Evolutionary conservation across 495 filamentous ascomycete genomes (phyloP), one percentile per base, ranked within the genome.

Genomic region (Pyrenula massariospora): DNA sequence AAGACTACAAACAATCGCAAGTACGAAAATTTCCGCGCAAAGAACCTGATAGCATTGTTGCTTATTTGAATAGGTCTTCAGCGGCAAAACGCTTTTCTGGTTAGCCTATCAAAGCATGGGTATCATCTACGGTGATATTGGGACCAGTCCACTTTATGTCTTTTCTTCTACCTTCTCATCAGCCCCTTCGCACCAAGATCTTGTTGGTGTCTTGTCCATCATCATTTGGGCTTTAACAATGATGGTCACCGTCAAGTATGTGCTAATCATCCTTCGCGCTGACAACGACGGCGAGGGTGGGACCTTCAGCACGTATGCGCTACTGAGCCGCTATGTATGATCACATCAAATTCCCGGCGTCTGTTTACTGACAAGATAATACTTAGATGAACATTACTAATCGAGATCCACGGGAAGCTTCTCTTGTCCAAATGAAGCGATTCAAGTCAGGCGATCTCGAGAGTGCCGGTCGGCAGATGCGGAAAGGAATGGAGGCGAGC

Each of bases 211-310:
- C 0, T 72, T 88, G 0, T 90, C 86, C 3, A 73, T 90, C 52
- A 80, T 90, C 52, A 80, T 89, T 24, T 90, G 87, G 86, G 77
- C 83, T 1, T 66, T 90, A 22, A 85, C 81, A 21, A 69, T 89
- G 52, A 85, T 89, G 72, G 85, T 89, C 12, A 86, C 79, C 8
- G 63, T 89, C 56, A 90, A 90, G 66, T 90, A 89, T 59, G 70
- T 86, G 15, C 66, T 85, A 31, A 81, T 89, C 60, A 79, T 89
- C 24, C 72, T 90, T 21, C 70, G 69, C 22, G 85, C 85, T 22
- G 86, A 90, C 67, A 84, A 89, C 63, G 84, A 88, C 56, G 86
- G 86, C 31, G 86, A 90, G 65, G 86, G 86, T 5, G 86, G 87
- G 52, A 90, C 86, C 0, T 90, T 90, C 62, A 82, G 78, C 50